A percentile compares a stretch with the other conserved stretches of the same genome.
phyloP scores from a whole-genome alignment of 768 basidiomycete genomes.

The Suillus fuscotomentosus region DNA sequence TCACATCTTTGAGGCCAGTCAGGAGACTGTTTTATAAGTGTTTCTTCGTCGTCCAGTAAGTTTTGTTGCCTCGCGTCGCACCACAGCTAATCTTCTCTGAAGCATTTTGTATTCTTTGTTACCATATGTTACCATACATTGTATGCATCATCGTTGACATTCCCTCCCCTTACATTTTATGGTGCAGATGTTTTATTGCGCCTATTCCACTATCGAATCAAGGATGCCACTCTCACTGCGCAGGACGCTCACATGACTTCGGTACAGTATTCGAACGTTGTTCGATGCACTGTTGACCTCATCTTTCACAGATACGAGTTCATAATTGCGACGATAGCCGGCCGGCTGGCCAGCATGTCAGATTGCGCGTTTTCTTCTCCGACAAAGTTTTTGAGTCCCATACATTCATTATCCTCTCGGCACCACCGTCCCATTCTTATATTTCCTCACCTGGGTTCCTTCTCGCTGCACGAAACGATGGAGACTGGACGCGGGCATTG shows the following conservation, averaged over 20 bases:
- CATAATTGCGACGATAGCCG: conserved; percentile 56
- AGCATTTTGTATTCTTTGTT: conserved; percentile 59
- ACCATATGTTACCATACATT: conserved; percentile 82
- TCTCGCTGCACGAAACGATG: conserved; percentile 62
- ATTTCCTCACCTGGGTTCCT: conserved; percentile 47
- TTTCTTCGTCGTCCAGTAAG: conserved; percentile 78
- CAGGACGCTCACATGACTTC: conserved; percentile 69
- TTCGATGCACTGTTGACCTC: not conserved
- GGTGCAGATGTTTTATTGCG: conserved; percentile 74
- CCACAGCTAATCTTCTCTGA: not conserved
- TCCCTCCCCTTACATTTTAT: conserved; percentile 77
- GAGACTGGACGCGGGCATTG: conserved; percentile 74
- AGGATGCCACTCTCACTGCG: conserved; percentile 67
- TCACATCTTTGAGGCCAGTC: conserved; percentile 64
- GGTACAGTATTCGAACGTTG: conserved; percentile 37
- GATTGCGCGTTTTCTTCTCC: conserved; percentile 43
- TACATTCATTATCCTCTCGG: conserved; percentile 73
- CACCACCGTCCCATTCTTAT: conserved; percentile 54
- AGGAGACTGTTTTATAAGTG: conserved; percentile 61
- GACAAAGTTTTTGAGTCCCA: conserved; percentile 78
- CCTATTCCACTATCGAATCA: conserved; percentile 66
- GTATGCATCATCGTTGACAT: conserved; percentile 82
- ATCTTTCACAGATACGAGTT: conserved; percentile 43
- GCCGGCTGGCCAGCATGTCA: conserved; percentile 56
- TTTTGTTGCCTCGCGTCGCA: not conserved